These are phyloP conservation scores for Hypoxylon sp. DNA, from an alignment of 2,329 filamentous ascomycete genomes.

Conservation along the genomic window DNA sequence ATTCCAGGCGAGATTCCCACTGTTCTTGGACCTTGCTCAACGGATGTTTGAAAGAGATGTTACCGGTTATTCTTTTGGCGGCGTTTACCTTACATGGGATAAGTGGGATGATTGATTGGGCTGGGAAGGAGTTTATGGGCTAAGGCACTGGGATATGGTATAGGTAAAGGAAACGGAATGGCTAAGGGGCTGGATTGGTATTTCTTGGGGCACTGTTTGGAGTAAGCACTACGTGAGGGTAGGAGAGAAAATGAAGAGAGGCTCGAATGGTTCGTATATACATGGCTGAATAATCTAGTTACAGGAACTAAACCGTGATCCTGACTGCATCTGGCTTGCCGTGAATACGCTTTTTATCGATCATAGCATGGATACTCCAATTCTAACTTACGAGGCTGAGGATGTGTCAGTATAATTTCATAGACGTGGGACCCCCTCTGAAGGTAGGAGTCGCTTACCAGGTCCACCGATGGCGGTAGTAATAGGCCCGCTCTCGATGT, in stretches of 20 bases:
- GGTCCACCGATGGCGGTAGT: constrained; percentile 56
- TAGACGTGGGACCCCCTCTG: neutral
- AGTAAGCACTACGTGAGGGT: neutral
- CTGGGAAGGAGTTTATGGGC: neutral
- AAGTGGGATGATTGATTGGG: neutral
- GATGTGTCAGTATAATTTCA: neutral
- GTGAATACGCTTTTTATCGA: neutral
- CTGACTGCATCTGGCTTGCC: neutral
- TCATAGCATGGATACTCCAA: neutral
- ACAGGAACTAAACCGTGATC: constrained; percentile 12
- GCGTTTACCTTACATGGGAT: neutral
- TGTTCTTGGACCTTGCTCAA: constrained; percentile 43
- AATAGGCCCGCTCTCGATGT: constrained; percentile 72
- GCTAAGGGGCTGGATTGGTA: neutral
- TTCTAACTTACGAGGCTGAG: constrained; percentile 16
- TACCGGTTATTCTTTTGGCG: neutral
- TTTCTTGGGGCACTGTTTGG: neutral
- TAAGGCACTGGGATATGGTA: neutral
- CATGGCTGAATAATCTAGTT: constrained; percentile 29
- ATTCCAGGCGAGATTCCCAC: constrained; percentile 50
- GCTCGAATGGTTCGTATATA: constrained; percentile 31
- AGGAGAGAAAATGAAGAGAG: neutral
- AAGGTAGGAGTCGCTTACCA: constrained; percentile 29
- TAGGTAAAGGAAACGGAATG: neutral
- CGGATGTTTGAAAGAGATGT: neutral